Percentiles rank a stretch among this genome's conserved stretches.
Evolutionary conservation across 2,329 filamentous ascomycete species (phyloP).

Genomic region (Cercospora sojina): DNA sequence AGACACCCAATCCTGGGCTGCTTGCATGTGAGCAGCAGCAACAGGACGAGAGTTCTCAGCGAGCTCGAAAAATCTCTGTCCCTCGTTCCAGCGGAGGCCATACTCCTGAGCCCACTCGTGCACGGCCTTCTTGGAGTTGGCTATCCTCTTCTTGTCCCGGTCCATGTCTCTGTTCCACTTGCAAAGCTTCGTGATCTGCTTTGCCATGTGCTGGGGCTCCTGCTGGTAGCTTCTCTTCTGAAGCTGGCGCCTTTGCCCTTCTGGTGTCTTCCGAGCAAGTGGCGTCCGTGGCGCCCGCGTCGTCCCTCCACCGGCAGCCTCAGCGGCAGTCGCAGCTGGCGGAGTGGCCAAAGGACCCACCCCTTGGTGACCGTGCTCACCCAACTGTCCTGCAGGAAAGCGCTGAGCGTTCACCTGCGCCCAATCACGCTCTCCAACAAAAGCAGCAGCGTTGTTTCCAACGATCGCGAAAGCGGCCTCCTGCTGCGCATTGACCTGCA

Average conservation of each 20-base stretch:
- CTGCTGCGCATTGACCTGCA: neutral
- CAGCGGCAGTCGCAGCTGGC: neutral
- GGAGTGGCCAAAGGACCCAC: neutral
- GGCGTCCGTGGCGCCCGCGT: neutral
- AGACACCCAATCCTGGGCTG: neutral
- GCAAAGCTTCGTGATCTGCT: slow-evolving; percentile 4
- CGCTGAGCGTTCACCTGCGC: neutral
- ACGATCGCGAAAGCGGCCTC: neutral
- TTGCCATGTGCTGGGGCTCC: neutral
- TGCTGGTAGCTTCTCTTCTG: neutral
- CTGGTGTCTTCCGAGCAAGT: neutral
- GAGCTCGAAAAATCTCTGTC: neutral
- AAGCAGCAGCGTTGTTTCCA: neutral
- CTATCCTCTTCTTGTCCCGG: neutral
- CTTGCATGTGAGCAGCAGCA: neutral
- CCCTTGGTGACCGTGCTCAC: neutral
- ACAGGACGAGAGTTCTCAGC: neutral
- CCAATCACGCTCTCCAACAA: neutral
- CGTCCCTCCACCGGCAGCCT: neutral
- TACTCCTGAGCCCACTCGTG: neutral
- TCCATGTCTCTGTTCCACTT: neutral
- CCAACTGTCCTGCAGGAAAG: neutral
- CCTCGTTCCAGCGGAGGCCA: neutral
- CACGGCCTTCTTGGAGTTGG: neutral
- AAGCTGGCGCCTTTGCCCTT: neutral